A percentile compares a stretch with the other conserved stretches of the same genome.
Conservation (phyloP, 345 rosid genomes). For the Pugionium dolabratum region DNA sequence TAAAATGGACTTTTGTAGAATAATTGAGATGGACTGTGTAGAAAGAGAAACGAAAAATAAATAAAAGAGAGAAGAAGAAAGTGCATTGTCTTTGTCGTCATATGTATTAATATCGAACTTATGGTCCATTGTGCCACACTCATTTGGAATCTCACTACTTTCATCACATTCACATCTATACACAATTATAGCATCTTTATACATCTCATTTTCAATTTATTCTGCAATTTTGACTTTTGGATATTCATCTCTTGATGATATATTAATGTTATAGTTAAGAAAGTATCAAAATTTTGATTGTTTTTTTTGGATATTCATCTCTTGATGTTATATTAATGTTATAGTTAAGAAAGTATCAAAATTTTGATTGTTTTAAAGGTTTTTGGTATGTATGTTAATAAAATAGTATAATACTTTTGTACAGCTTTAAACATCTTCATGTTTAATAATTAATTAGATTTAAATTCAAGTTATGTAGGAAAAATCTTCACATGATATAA, state of each 20-base stretch:
- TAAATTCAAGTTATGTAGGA: no score
- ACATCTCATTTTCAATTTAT: conserved; percentile 9
- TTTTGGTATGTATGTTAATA: no score
- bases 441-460: no score
- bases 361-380: no score
- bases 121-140: conserved; percentile 35
- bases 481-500: no score
- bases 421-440: no score
- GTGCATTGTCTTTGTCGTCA: conserved; percentile 26
- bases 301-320: conserved; percentile 30
- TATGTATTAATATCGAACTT: conserved; percentile 26
- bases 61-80: conserved; percentile 11
- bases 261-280: neutral
- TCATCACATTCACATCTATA: conserved; percentile 26
- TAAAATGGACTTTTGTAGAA: conserved; percentile 16
- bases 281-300: neutral
- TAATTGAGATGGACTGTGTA: conserved; percentile 31
- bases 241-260: conserved; percentile 35
- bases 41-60: conserved; percentile 7
- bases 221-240: conserved; percentile 19
- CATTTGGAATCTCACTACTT: conserved; percentile 34
- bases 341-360: conserved; percentile 11
- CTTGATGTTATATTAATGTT: conserved; percentile 28
- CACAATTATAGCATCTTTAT: conserved; percentile 19
- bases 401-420: no score